Evolutionary conservation across 148 eudicot species (phyloP).

Genomic region (Rhododendron williamsianum): DNA sequence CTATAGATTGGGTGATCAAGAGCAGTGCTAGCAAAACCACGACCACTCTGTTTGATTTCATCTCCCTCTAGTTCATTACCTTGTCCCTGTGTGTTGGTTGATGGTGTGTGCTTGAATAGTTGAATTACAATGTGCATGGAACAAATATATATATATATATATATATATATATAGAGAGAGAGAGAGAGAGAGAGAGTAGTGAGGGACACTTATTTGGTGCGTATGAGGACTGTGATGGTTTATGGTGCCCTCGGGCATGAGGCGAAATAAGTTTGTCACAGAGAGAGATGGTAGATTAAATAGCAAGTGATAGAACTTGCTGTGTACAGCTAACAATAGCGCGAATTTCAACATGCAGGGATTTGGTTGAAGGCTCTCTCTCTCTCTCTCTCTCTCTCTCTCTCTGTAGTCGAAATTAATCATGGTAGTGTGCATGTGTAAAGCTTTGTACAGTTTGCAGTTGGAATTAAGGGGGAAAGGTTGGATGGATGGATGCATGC

Average conservation of each 20-base stretch:
- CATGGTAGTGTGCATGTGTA: background rate
- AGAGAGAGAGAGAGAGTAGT: background rate
- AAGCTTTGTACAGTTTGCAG: background rate
- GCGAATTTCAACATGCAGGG: background rate
- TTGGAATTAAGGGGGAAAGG: background rate
- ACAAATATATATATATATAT: too few species aligned
- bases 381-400: background rate
- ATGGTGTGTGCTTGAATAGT: background rate
- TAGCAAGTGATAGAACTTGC: background rate
- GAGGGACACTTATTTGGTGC: background rate
- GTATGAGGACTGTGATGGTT: too few species aligned
- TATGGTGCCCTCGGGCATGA: too few species aligned
- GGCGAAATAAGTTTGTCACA: too few species aligned
- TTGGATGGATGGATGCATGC: background rate
- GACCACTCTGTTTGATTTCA: conserved; percentile 7
- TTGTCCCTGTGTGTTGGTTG: background rate
- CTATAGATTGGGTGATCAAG: conserved; percentile 10
- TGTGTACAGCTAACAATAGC: background rate
- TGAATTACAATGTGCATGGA: background rate
- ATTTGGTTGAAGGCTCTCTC: background rate
- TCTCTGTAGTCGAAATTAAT: background rate
- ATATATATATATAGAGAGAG: too few species aligned
- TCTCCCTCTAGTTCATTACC: background rate
- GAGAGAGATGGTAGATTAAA: background rate
- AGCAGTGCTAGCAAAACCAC: conserved; percentile 12